These are phyloP conservation scores for Euphorbia lathyris DNA, from an alignment of 345 rosid species.

Conservation along the genomic window DNA sequence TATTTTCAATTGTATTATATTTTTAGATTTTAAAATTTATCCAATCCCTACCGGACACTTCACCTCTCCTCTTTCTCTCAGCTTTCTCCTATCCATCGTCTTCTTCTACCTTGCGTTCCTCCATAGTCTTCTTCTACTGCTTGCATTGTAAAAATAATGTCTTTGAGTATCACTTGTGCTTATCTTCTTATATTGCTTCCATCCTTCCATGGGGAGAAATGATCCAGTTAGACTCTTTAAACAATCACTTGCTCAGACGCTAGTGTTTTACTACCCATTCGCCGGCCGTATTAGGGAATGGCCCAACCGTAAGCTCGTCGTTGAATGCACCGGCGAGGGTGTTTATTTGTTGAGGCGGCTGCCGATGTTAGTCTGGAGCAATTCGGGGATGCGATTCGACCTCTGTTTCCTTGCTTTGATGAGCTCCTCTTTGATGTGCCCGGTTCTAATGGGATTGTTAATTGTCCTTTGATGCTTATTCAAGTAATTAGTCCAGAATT, in stretches of 20 bases:
- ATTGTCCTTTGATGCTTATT: constrained; percentile 14
- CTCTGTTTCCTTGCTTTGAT: constrained; percentile 17
- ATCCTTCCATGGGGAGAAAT: constrained; percentile 4
- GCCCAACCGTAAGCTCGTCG: constrained; percentile 8
- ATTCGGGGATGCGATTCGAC: constrained; percentile 11
- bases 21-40: too few species aligned
- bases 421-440: constrained; percentile 13
- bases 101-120: too few species aligned
- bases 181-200: background rate
- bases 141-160: too few species aligned
- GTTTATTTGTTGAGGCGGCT: constrained; percentile 4
- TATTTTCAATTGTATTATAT: too few species aligned
- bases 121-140: too few species aligned
- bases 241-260: constrained; percentile 7
- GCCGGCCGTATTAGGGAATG: constrained; percentile 12
- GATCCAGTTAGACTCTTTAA: constrained; percentile 11
- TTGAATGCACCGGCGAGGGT: constrained; percentile 16
- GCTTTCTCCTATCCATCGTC: too few species aligned
- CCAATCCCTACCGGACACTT: too few species aligned
- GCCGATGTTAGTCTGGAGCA: constrained; percentile 10
- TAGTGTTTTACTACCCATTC: constrained; percentile 18
- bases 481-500: too few species aligned
- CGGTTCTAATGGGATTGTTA: constrained; percentile 2
- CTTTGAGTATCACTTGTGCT: background rate
- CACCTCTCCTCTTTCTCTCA: too few species aligned